Conservation (phyloP, 352 stramenopile genomes). For the Aphanomyces stellatus region DNA sequence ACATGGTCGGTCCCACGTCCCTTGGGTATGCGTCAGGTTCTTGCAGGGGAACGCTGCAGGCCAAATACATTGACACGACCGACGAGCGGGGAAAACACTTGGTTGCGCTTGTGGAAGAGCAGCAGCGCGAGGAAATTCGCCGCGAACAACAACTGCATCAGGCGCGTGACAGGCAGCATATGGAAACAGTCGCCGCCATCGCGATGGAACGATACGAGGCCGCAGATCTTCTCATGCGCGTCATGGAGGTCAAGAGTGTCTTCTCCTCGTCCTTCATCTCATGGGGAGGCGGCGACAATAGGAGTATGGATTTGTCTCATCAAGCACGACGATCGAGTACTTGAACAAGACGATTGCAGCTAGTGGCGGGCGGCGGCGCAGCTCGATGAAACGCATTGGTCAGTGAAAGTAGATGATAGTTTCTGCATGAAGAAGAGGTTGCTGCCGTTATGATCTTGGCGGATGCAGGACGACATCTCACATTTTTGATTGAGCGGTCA, state of each 20-base stretch:
- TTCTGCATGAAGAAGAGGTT: background rate
- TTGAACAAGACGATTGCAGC: background rate
- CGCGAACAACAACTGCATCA: background rate
- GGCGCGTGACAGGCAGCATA: background rate
- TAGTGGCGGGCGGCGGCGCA: background rate
- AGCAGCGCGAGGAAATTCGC: background rate
- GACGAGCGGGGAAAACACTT: background rate
- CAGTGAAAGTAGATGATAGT: too few species aligned
- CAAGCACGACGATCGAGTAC: background rate
- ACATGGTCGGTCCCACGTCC: background rate
- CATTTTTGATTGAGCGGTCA: too few species aligned
- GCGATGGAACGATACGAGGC: slow-evolving; percentile 2
- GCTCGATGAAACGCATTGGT: too few species aligned
- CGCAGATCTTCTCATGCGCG: background rate
- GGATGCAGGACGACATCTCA: too few species aligned
- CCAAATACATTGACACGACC: background rate
- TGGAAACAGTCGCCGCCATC: background rate
- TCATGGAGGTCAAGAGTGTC: background rate
- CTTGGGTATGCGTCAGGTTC: too few species aligned
- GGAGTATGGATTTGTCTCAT: background rate
- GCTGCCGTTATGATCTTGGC: too few species aligned
- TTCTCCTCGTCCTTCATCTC: too few species aligned
- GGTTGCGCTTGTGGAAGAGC: background rate
- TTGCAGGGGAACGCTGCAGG: background rate
- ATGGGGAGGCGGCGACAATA: too few species aligned